phyloP scores from a whole-genome alignment of 169 alveolate species.

The Cryptosporidium sp. region DNA sequence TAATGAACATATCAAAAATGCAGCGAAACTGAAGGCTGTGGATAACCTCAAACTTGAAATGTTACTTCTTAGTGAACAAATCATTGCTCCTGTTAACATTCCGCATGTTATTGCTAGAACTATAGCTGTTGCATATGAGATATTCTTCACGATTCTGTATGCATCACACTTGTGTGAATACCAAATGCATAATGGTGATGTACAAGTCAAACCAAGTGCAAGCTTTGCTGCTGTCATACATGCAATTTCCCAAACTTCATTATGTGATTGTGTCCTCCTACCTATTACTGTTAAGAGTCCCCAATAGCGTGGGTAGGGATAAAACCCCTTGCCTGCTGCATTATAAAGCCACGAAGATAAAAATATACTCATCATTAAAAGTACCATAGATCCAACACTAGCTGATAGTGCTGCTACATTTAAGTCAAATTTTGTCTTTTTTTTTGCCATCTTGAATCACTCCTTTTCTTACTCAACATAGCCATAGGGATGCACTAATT shows the following conservation, averaged over 20 bases:
- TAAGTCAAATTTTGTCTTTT: conserved; percentile 40
- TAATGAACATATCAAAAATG: conserved; percentile 45
- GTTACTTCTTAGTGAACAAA: conserved; percentile 61
- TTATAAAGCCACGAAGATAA: conserved; percentile 69
- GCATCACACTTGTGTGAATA: conserved; percentile 74
- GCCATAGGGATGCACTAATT: neutral
- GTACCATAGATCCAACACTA: conserved; percentile 65
- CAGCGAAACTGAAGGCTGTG: conserved; percentile 69
- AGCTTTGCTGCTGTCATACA: conserved; percentile 71
- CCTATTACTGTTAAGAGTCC: conserved; percentile 72
- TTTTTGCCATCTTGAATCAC: conserved; percentile 21
- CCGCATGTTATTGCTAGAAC: conserved; percentile 71
- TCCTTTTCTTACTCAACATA: neutral
- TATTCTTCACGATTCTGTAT: conserved; percentile 60
- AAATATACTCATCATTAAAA: conserved; percentile 59
- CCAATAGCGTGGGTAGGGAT: conserved; percentile 75
- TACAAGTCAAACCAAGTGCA: conserved; percentile 52
- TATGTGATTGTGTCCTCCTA: conserved; percentile 61
- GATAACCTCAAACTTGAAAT: conserved; percentile 70
- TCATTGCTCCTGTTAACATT: conserved; percentile 75
- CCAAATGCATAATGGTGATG: conserved; percentile 71
- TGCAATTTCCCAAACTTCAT: conserved; percentile 68
- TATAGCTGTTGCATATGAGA: conserved; percentile 59
- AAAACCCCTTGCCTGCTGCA: conserved; percentile 72
- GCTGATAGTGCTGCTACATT: conserved; percentile 72